Percentiles rank a stretch among this genome's conserved stretches.
Conservation (phyloP, 345 rosid species). For the Citrus hindsii region DNA sequence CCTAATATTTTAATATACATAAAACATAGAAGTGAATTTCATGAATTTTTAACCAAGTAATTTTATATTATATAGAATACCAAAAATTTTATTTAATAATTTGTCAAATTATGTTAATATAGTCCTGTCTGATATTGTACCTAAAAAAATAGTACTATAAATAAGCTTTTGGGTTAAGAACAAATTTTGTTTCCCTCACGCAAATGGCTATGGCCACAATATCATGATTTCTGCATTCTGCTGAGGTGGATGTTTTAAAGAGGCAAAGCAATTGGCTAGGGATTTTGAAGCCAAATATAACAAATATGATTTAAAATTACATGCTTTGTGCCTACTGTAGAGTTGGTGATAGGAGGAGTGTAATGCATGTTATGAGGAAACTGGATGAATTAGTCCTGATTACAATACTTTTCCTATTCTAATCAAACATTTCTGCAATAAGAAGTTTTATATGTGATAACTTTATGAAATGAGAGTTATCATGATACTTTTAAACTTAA, state of each 20-base stretch:
- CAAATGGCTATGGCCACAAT: conserved; percentile 94
- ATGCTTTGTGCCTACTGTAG: conserved; percentile 92
- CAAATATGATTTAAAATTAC: conserved; percentile 77
- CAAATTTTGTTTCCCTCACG: conserved; percentile 7
- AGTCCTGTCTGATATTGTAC: no score
- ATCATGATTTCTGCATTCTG: conserved; percentile 90
- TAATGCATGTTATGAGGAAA: conserved; percentile 75
- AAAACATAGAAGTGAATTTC: no score
- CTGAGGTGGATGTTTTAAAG: conserved; percentile 63
- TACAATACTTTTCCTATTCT: conserved; percentile 72
- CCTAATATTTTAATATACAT: no score
- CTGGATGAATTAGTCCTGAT: conserved; percentile 86
- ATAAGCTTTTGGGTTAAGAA: no score
- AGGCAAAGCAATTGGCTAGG: conserved; percentile 71
- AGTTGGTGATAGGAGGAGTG: conserved; percentile 80
- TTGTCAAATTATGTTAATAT: no score
- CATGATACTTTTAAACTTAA: no score
- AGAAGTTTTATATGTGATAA: conserved; percentile 23
- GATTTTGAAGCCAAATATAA: conserved; percentile 65
- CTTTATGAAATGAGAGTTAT: no score
- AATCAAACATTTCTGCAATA: conserved; percentile 77
- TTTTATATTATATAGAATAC: no score
- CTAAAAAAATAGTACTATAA: no score
- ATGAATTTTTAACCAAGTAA: no score
- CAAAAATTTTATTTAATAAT: no score